phyloP scores from a whole-genome alignment of 1,139 yeast genomes.

The Spencermartinsiella ligniputridi region DNA sequence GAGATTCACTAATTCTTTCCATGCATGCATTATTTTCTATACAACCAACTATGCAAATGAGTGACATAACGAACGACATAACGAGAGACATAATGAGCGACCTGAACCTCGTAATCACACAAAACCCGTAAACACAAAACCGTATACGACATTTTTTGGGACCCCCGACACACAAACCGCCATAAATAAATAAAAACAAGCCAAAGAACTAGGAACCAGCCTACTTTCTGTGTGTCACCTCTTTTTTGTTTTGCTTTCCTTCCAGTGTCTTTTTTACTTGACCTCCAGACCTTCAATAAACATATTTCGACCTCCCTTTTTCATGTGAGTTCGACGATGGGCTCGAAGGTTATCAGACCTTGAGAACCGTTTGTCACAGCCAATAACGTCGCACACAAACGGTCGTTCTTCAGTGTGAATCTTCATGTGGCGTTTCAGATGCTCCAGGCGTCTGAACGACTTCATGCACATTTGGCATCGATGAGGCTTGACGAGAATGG shows the following conservation, averaged over 20 bases:
- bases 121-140: too few species aligned
- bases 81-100: neutral
- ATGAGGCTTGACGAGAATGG: constrained; percentile 31
- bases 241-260: too few species aligned
- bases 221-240: too few species aligned
- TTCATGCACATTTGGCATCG: constrained; percentile 55
- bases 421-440: constrained; percentile 83
- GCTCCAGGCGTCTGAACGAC: constrained; percentile 89
- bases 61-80: neutral
- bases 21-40: constrained; percentile 1
- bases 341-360: constrained; percentile 76
- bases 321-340: constrained; percentile 70
- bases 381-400: constrained; percentile 60
- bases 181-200: too few species aligned
- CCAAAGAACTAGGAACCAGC: too few species aligned
- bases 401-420: constrained; percentile 90
- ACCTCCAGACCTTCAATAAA: constrained; percentile 35
- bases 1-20: too few species aligned
- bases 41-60: constrained; percentile 2
- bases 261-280: neutral
- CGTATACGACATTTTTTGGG: too few species aligned
- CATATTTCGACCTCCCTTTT: constrained; percentile 41
- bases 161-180: too few species aligned
- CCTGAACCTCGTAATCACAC: too few species aligned
- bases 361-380: constrained; percentile 69